Evolutionary conservation across 202 grass and related monocot species (phyloP), one percentile per base, ranked within the genome.

Genomic region (Zoysia matrella): DNA sequence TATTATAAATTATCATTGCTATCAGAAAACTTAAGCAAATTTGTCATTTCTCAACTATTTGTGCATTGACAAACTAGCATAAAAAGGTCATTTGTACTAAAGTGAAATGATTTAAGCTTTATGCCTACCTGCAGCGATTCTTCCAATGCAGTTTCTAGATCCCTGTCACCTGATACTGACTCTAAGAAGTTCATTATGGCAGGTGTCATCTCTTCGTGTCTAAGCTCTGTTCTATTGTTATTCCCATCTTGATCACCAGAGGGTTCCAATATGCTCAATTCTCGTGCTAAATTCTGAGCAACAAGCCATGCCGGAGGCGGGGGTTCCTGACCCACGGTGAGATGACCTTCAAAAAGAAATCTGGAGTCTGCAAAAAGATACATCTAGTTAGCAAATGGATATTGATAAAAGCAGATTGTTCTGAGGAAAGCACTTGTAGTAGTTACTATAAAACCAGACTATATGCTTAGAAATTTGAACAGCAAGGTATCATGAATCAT

Each of bases 271-370:
- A 92, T 88, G 73, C 57, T 91, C 54, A 89, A 76, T 83, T 91
- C 90, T 56, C 71, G 84, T 61, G 87, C 57, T 78, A 93, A 73
- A 79, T 95, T 92, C 62, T 98, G 91, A 15, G 92, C 92, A 30
- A 95, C 87, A 80, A 98, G 96, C 96, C 92, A 98, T 71, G 91
- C 82, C 70, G 96, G 96, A 67, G 91, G 92, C 14, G 92, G 90
- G 44, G 96, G 96, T 81, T 98, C 96, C 75, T 81, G 87, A 47
- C 94, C 90, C 74, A 95, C 87, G 10, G 91, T 95, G 60, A 95
- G 84, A 66, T 98, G 96, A 50, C 92, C 96, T 88, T 98, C 96
- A 85, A 95, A 98, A 48, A 90, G 89, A 81, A 88, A 98, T 85
- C 96, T 83, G 47, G 80, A 71, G 76, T 95, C 96, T 95, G 84